These are phyloP conservation scores for Yamadazyma blattariae DNA, from an alignment of 1,139 yeast genomes.

Conservation along the genomic window DNA sequence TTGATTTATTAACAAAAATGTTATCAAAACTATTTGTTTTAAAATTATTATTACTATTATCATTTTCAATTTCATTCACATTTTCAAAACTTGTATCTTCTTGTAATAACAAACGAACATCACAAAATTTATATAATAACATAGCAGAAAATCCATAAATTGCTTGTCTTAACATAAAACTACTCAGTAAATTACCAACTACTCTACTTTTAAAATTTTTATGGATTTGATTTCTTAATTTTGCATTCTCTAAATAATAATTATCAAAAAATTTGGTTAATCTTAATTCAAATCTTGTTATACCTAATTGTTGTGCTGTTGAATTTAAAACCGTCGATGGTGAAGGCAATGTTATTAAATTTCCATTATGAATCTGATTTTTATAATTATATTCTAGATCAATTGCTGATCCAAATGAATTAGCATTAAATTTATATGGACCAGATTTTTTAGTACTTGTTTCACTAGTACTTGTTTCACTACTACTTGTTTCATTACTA, in stretches of 20 bases:
- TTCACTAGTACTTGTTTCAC: neutral
- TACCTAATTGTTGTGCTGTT: slow-evolving; percentile 16
- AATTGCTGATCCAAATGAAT: no score
- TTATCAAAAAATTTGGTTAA: slow-evolving; percentile 26
- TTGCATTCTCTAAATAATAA: slow-evolving; percentile 17
- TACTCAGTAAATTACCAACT: slow-evolving; percentile 19
- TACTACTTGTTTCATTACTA: no score
- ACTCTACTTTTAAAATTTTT: slow-evolving; percentile 19
- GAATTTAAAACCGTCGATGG: slow-evolving; percentile 5
- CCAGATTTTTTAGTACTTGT: no score
- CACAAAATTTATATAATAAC: slow-evolving; percentile 12
- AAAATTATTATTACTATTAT: neutral
- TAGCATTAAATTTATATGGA: neutral
- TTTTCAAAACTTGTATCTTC: slow-evolving; percentile 2
- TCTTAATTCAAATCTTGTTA: slow-evolving; percentile 25
- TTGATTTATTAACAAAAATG: neutral
- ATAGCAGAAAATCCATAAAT: slow-evolving; percentile 16
- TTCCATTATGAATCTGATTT: no score
- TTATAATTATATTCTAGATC: no score
- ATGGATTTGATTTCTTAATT: slow-evolving; percentile 17
- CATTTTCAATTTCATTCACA: neutral
- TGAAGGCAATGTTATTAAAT: no score
- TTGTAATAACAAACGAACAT: slow-evolving; percentile 1
- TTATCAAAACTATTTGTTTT: no score
- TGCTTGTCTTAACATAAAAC: slow-evolving; percentile 17